phyloP scores from a whole-genome alignment of 2,329 filamentous ascomycete species.

The Raffaelea ambrosiae region DNA sequence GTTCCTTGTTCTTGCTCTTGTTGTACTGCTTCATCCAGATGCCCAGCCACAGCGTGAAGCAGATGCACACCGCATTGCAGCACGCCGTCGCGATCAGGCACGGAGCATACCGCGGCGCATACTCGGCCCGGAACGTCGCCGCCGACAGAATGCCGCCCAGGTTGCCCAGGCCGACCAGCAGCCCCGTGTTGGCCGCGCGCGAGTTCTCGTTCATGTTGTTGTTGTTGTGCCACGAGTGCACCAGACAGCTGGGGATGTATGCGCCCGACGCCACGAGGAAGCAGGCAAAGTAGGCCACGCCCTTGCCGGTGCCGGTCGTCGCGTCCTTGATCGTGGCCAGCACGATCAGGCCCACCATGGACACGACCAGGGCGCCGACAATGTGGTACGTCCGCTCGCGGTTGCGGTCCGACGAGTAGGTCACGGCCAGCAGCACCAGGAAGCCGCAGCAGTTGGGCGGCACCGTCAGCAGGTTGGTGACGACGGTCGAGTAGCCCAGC shows the following conservation, averaged over 20 bases:
- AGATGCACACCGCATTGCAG: constrained; percentile 2
- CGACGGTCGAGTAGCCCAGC: constrained; percentile 11
- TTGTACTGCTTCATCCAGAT: constrained; percentile 1
- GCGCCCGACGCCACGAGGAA: constrained; percentile 11
- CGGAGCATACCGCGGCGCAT: constrained; percentile 12
- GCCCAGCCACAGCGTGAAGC: background rate
- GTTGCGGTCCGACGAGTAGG: constrained; percentile 12
- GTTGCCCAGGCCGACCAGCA: constrained; percentile 16
- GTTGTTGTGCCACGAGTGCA: constrained; percentile 14
- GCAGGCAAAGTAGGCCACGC: constrained; percentile 12
- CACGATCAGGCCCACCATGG: constrained; percentile 7
- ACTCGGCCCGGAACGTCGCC: constrained; percentile 11
- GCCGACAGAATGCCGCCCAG: constrained; percentile 12
- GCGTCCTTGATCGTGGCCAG: constrained; percentile 10
- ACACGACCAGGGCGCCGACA: constrained; percentile 1
- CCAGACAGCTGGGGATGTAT: constrained; percentile 11
- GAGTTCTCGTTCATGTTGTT: constrained; percentile 16
- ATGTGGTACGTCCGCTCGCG: constrained; percentile 14
- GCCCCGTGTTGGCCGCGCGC: constrained; percentile 12
- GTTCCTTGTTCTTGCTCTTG: background rate
- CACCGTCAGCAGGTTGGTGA: constrained; percentile 15
- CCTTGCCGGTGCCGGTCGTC: constrained; percentile 3
- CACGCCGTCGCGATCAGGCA: background rate
- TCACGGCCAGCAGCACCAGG: constrained; percentile 8
- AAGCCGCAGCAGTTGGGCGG: constrained; percentile 12